Percentiles rank a stretch among this genome's conserved stretches.
Conservation (phyloP, 1,284 basidiomycete species). For the Papiliotrema nemorosa region DNA sequence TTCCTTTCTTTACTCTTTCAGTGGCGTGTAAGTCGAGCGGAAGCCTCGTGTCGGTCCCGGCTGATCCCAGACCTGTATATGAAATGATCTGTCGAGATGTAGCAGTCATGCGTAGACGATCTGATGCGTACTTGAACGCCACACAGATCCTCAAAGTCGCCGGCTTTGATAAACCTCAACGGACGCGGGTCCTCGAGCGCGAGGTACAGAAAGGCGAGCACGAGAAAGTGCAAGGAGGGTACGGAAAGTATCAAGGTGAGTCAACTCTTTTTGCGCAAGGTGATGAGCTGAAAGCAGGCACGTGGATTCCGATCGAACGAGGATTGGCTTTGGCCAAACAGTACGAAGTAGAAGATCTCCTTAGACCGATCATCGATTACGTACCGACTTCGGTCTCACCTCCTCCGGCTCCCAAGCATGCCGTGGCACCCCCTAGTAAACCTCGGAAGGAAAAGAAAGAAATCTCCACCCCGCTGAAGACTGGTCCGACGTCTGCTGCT, state of each 20-base stretch:
- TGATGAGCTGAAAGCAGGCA: constrained; percentile 59
- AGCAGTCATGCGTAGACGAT: constrained; percentile 93
- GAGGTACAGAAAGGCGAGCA: constrained; percentile 99
- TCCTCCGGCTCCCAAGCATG: constrained; percentile 93
- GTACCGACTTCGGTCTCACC: constrained; percentile 87
- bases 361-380: constrained; percentile 96
- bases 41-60: background rate
- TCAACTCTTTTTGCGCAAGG: constrained; percentile 6
- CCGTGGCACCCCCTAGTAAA: constrained; percentile 64
- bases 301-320: constrained; percentile 96
- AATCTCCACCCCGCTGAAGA: constrained; percentile 25
- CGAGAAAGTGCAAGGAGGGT: constrained; percentile 99
- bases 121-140: constrained; percentile 97
- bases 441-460: constrained; percentile 42
- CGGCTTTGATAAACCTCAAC: constrained; percentile 97
- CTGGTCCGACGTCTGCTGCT: constrained; percentile 29
- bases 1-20: constrained; percentile 11
- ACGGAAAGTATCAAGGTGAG: constrained; percentile 98
- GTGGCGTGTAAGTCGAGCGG: constrained; percentile 51
- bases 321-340: constrained; percentile 83
- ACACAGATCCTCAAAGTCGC: constrained; percentile 99
- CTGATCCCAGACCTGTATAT: constrained; percentile 44
- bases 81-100: constrained; percentile 82
- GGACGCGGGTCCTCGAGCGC: constrained; percentile 93
- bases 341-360: constrained; percentile 82